Evolutionary conservation across 768 basidiomycete species (phyloP).

Genomic region (Leccinum barrowsii): DNA sequence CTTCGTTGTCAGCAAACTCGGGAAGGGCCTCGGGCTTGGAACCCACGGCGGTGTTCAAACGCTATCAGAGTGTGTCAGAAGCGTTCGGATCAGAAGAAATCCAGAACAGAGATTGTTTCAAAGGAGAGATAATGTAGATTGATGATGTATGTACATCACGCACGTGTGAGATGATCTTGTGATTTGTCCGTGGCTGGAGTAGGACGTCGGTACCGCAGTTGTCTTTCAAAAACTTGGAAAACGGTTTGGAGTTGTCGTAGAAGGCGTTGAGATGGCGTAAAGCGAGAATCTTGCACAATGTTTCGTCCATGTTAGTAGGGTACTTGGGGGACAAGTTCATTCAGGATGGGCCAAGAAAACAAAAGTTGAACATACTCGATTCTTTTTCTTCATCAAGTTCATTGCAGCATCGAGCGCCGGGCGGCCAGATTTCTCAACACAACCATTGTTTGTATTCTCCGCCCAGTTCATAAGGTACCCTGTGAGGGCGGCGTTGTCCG

Average conservation of each 20-base stretch:
- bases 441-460: neutral
- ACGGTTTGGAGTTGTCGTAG: constrained; percentile 42
- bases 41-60: constrained; percentile 27
- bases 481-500: constrained; percentile 32
- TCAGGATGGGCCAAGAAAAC: neutral
- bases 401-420: neutral
- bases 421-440: constrained; percentile 9
- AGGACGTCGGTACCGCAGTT: constrained; percentile 13
- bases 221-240: constrained; percentile 31
- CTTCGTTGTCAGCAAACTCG: constrained; percentile 32
- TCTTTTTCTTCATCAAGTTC: constrained; percentile 10
- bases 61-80: constrained; percentile 12
- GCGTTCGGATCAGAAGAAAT: neutral
- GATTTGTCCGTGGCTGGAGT: constrained; percentile 25
- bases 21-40: constrained; percentile 33
- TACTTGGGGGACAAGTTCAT: constrained; percentile 10
- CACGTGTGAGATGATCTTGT: constrained; percentile 41
- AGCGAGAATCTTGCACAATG: neutral
- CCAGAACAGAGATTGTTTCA: neutral
- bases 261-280: constrained; percentile 16
- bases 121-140: neutral
- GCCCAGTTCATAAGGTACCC: constrained; percentile 51
- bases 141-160: constrained; percentile 20
- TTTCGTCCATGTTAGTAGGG: constrained; percentile 1
- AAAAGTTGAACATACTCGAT: constrained; percentile 12